phyloP scores from a whole-genome alignment of 441 rosid genomes.

The Pelargonium citronellum region DNA sequence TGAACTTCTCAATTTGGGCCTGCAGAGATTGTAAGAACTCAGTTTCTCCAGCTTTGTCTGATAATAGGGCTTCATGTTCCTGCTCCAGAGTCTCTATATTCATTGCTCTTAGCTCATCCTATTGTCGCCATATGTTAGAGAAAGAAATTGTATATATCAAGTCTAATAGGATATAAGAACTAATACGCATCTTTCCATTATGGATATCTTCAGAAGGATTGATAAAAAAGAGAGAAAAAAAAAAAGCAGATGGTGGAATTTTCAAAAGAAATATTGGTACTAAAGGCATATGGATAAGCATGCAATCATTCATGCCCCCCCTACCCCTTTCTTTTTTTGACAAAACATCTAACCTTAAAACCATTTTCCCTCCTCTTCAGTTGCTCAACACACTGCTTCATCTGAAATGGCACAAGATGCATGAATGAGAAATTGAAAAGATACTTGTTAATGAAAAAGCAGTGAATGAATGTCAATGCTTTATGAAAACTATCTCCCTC shows the following conservation, averaged over 20 bases:
- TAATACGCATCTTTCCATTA: background rate
- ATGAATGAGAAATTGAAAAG: background rate
- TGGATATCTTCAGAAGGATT: too few species aligned
- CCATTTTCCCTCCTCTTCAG: conserved; percentile 41
- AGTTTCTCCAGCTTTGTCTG: conserved; percentile 53
- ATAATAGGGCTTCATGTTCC: conserved; percentile 41
- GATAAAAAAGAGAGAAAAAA: too few species aligned
- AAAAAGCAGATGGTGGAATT: too few species aligned
- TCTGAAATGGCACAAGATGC: conserved; percentile 35
- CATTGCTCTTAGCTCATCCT: conserved; percentile 55
- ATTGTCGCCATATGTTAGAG: conserved; percentile 18
- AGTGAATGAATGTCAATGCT: background rate
- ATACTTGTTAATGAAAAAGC: background rate
- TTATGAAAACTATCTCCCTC: conserved; percentile 11
- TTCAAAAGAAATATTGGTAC: too few species aligned
- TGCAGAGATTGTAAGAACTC: conserved; percentile 45
- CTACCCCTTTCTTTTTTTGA: background rate
- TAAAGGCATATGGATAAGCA: background rate
- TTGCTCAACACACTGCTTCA: conserved; percentile 41
- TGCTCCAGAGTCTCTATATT: conserved; percentile 46
- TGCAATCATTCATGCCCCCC: background rate
- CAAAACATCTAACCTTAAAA: conserved; percentile 39
- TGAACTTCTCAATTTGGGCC: conserved; percentile 42
- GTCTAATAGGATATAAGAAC: background rate
- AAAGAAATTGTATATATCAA: conserved; percentile 5